Evolutionary conservation across 2,329 filamentous ascomycete species (phyloP), one percentile per base, ranked within the genome.

Genomic region (Botryotinia convoluta): DNA sequence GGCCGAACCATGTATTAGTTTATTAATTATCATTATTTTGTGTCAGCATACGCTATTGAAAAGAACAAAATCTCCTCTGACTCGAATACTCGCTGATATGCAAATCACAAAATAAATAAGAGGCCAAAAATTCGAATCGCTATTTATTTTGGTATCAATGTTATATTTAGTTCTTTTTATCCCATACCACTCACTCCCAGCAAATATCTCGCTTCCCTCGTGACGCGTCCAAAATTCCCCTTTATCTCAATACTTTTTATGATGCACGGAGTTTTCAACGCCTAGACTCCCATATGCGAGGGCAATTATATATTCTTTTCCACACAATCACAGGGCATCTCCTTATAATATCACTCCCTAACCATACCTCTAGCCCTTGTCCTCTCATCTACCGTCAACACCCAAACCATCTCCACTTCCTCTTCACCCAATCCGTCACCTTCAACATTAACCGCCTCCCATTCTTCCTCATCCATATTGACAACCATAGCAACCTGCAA

Each of bases 391-490:
- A 87, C 86, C 74, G 87, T 91, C 75, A 95, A 78, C 63, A 91
- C 87, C 92, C 92, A 94, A 69, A 87, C 86, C 79, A 96, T 89
- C 18, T 88, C 92, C 68, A 88, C 90, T 20, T 90, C 88, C 22
- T 88, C 86, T 72, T 81, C 74, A 82, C 83, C 81, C 37, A 44
- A 29, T 48, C 82, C 83, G 51, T 35, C 39, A 16, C 45, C 63
- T n/a, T 73, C 72, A 42, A 62, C 86, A 45, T 85, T 83, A 59
- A 95, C 82, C 82, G 96, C 94, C 65, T 95, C 93, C 93, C 94
- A 97, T 83, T 98, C 95, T 73, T 98, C 95, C 48, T 96, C 93
- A 81, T 98, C 95, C 94, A 98, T 97, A 78, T 95, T 95, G 81
- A 95, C 90, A 26, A 97, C 89, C 85, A 97, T 89, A 73, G 92